Base-by-base conservation (phyloP, 208 protist genomes). In the Acanthamoeba royreba region DNA sequence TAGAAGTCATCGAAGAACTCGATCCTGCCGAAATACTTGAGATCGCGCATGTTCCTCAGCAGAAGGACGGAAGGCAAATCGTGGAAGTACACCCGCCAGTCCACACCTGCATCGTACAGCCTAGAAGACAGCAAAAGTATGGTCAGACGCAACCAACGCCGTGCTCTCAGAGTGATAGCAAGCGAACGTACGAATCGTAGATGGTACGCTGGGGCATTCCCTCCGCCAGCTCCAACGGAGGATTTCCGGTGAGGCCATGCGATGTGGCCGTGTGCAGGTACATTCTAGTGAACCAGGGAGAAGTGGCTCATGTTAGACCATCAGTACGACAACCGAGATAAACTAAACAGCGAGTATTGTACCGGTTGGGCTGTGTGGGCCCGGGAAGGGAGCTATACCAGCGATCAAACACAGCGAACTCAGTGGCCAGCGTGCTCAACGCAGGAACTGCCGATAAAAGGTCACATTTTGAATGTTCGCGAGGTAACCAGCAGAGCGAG, bases 341-440 rank as follows among this genome's bases (percentile, higher is more conserved):
- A n/a, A n/a, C n/a, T n/a, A n/a, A n/a, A n/a, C n/a, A n/a, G n/a
- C n/a, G n/a, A 31, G 4, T n/a, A 0, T 9, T 9, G 0, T 25
- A 90, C 83, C 83, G 17, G 83, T 90, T 90, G 52, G 83, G 83
- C 31, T 72, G 47, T n/a, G 83, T 90, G 0, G 83, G 83, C 9
- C 83, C 83, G 9, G 83, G 83, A 4, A 90, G 52, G 25, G 83
- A 90, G 55, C 83, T 72, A 28, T 72, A 40, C 83, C 83, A 90
- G 47, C 46, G 83, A 47, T 90, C 83, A 40, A 90, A 90, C 35
- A 69, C 17, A 15, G 83, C 83, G 46, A 90, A 90, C 35, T 90
- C 83, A n/a, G 38, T 72, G 83, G 83, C 47, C 5, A 90, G 47
- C 11, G 83, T 69, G 55, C 43, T 69, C 83, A 90, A n/a, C 40